Conservation (phyloP, 2,329 filamentous ascomycete genomes). For the Chaetomium olivaceum region DNA sequence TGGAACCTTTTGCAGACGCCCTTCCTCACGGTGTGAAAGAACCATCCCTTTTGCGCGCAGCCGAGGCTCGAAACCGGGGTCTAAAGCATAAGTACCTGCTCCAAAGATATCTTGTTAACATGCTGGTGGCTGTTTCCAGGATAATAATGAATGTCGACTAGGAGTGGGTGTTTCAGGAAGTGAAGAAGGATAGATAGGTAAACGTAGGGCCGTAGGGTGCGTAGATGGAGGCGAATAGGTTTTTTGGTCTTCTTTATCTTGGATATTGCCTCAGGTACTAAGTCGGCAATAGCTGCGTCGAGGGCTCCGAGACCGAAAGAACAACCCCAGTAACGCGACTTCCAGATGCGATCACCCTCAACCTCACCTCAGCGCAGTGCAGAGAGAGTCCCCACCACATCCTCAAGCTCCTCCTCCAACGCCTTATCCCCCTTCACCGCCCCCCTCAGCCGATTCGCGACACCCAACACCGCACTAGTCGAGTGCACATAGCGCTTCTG, state of each 20-base stretch:
- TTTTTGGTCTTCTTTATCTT: neutral
- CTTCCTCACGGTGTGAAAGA: neutral
- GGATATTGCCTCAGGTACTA: neutral
- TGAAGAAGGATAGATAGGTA: neutral
- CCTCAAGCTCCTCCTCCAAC: slow-evolving; percentile 48
- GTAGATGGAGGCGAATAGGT: neutral
- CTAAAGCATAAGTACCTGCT: neutral
- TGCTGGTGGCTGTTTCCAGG: neutral
- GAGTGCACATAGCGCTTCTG: slow-evolving; percentile 54
- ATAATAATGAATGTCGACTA: neutral
- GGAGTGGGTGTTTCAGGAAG: neutral
- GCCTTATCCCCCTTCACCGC: slow-evolving; percentile 36
- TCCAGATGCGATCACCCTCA: neutral
- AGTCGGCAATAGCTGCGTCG: neutral
- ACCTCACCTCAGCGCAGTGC: slow-evolving; percentile 29
- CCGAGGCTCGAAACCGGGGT: neutral
- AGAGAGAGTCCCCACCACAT: slow-evolving; percentile 39
- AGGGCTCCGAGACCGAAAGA: neutral
- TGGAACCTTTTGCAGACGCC: slow-evolving; percentile 6
- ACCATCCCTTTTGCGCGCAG: neutral
- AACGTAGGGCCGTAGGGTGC: neutral
- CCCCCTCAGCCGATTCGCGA: slow-evolving; percentile 46
- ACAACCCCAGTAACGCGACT: neutral
- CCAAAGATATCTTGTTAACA: neutral
- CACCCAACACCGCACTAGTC: slow-evolving; percentile 51